Evolutionary conservation across 2,329 filamentous ascomycete species (phyloP), one percentile per base, ranked within the genome.

Genomic region (Claviceps sp.): DNA sequence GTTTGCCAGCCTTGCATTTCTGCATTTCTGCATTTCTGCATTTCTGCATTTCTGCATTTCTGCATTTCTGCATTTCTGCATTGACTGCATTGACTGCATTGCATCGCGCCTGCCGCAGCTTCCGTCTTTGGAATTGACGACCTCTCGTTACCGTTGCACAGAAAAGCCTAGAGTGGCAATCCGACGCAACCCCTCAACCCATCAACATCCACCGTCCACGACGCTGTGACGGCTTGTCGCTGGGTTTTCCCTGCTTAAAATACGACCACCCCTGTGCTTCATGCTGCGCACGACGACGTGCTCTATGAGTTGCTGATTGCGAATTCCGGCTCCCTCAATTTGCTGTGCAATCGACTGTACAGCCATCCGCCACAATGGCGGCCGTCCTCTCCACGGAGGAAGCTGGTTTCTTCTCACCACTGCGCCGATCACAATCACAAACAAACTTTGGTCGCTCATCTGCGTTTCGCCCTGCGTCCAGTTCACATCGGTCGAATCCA

Each of bases 381-480:
- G 74, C 78, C 57, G 76, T 79, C 58, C 67, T 81, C 55, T 63
- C 72, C 44, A 74, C 77, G 16, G 79, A 82, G 60, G 79, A 83
- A 60, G 74, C 68, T 56, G 70, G 69, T 59, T 77, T 76, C 63
- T 83, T 82, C 65, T 67, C 76, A 16, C 71, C 75, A 48, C 64
- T 83, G 58, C 75, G 74, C 56, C 76, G 80, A 54, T 82, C 80
- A 13, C 77, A 81, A 56, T 83, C 80, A 3, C 77, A 81, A 58
- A 71, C 75, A 49, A 79, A 75, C 58, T 79, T 83, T 51, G 63
- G 69, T 55, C 66, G 72, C 50, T 66, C 68, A 24, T 62, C 68
- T 4, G 62, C 62, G 24, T 75, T 74, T 53, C 69, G 69, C 56
- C 63, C 70, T 60, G 72, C 45, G 71, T 76, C 37, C 69, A 70